A percentile compares a stretch with the other conserved stretches of the same genome.
Conservation (phyloP, 139 green algal species). For the Mesotaenium endlicherianum region DNA sequence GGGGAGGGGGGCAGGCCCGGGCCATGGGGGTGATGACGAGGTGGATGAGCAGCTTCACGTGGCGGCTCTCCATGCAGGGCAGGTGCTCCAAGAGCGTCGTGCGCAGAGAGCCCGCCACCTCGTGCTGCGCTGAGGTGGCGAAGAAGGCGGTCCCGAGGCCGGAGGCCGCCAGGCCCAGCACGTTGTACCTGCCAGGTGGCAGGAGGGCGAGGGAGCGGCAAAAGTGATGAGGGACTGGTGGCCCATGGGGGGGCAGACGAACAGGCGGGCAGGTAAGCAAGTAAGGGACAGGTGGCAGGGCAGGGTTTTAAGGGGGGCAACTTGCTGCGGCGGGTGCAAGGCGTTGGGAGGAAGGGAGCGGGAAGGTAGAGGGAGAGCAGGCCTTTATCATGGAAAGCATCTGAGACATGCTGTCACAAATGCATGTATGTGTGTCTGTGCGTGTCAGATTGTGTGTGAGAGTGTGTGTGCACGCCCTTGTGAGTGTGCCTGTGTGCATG, state of each 20-base stretch:
- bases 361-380: background rate
- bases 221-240: background rate
- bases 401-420: background rate
- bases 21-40: constrained; percentile 64
- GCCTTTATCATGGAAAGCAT: background rate
- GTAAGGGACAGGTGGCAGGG: background rate
- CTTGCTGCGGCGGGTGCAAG: background rate
- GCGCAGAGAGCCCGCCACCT: constrained; percentile 37
- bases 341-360: background rate
- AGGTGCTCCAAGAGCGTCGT: constrained; percentile 55
- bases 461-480: no score
- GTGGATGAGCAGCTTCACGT: constrained; percentile 66
- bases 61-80: constrained; percentile 56
- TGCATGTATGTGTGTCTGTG: background rate
- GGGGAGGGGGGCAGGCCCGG: constrained; percentile 49
- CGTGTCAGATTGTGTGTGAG: no score
- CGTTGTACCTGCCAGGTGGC: background rate
- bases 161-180: constrained; percentile 34
- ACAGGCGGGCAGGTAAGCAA: background rate
- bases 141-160: background rate
- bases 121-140: background rate
- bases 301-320: background rate
- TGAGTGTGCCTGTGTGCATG: no score
- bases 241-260: no score
- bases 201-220: background rate